Base-by-base conservation (phyloP, 2,329 filamentous ascomycete species). In the Cercospora brassicicola region DNA sequence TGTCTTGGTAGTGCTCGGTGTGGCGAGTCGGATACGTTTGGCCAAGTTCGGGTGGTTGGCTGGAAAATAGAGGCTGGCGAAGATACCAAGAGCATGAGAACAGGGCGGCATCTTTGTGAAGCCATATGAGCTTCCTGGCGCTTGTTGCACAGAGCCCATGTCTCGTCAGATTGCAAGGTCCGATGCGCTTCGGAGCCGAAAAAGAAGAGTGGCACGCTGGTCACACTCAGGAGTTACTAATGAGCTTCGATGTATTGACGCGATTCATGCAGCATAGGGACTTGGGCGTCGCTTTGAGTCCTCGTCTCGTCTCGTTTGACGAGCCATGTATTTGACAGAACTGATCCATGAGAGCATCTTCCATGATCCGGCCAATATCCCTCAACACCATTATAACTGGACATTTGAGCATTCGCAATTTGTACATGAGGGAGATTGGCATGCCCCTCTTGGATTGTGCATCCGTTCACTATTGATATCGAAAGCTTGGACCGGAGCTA, bases 21-120 rank as follows among this genome's bases (percentile, higher is more conserved):
- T 96, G 15, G 84, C 91, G 67, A 90, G 94, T 7, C 87, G 94
- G 71, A 88, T 97, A 69, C 91, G 93, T 83, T 88, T 90, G 82
- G 86, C 88, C 70, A 98, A 98, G 84, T 83, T 97, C 67, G 92
- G 92, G 0, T 78, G 88, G 62, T 80, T 78, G 69, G 76, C 76
- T 59, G 76, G 76, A n/a, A 72, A 72, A 42, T 76, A 72, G 61
- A 56, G 53, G 6, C 4, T 20, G 26, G 10, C 13, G 26, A 15
- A 18, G 23, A 8, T 18, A 18, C 23, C 26, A 4, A 56, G 28
- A 18, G 10, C 20, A 31, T 13, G 36, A 61, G 28, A 48, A 48
- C 36, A 45, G 10, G 13, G n/a, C 11, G 33, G 20, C 42, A 51
- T 53, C n/a, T 48, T 26, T 23, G 42, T 31, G 15, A 4, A 2